These are phyloP conservation scores for Oryza meyeriana DNA, from an alignment of 176 grass and related monocot genomes.

Conservation along the genomic window DNA sequence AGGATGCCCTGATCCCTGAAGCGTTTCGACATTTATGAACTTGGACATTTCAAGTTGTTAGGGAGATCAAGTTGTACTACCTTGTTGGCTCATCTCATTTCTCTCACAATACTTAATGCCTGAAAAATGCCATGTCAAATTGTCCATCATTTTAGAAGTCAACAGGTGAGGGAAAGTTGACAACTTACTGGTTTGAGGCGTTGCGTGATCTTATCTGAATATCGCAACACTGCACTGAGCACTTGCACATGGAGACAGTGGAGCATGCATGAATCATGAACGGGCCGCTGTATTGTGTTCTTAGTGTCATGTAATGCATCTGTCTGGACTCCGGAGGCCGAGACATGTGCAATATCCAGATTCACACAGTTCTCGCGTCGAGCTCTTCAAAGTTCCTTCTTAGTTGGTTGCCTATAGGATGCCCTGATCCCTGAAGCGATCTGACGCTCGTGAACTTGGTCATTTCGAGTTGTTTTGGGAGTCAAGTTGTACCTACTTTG, in stretches of 20 bases:
- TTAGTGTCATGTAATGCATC: neutral
- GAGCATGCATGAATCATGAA: neutral
- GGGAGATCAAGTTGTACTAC: neutral
- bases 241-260: neutral
- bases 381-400: neutral
- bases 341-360: neutral
- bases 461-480: neutral
- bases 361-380: no score
- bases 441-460: neutral
- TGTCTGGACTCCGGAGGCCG: neutral
- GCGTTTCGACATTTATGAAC: neutral
- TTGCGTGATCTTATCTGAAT: neutral
- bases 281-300: neutral
- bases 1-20: neutral
- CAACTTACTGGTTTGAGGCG: no score
- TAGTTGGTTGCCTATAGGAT: neutral
- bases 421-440: neutral
- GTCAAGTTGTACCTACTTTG: neutral
- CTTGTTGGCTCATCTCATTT: neutral
- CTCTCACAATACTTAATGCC: neutral
- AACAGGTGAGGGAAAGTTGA: no score
- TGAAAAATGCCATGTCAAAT: neutral
- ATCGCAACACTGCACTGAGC: neutral
- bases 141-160: neutral
- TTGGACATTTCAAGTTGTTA: neutral